phyloP scores from a whole-genome alignment of 108 stramenopile genomes.

The Stephanodiscus minutulus region DNA sequence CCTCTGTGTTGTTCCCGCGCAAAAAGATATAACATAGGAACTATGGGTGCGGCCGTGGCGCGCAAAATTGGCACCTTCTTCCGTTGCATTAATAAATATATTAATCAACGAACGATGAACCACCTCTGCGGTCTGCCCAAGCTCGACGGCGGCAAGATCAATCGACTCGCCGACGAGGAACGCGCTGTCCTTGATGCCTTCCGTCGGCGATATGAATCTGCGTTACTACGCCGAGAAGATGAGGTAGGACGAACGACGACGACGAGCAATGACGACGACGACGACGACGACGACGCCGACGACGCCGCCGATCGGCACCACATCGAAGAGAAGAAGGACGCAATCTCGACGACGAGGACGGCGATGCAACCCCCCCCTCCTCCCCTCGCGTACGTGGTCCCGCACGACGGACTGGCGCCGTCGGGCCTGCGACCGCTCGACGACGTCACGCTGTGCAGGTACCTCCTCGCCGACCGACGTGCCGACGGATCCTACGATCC shows the following conservation, averaged over 20 bases:
- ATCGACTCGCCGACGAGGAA: background rate
- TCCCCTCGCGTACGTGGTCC: conserved; percentile 9
- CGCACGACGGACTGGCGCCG: background rate
- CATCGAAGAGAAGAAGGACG: background rate
- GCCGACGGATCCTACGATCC: conserved; percentile 9
- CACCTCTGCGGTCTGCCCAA: background rate
- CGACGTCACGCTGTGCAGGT: conserved; percentile 14
- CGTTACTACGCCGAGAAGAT: background rate
- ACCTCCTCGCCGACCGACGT: conserved; percentile 15
- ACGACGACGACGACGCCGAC: background rate
- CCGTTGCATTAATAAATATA: no score
- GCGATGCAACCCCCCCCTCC: conserved; percentile 2
- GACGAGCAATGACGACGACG: background rate
- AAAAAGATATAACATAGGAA: no score
- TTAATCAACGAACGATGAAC: background rate
- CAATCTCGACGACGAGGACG: background rate
- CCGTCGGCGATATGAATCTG: conserved; percentile 2
- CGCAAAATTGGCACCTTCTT: no score
- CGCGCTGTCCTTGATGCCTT: background rate
- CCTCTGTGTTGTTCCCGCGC: no score
- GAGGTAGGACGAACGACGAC: conserved; percentile 2
- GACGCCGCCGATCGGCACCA: background rate
- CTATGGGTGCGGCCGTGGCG: no score
- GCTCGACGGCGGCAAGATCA: background rate
- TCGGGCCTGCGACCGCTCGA: conserved; percentile 18